Evolutionary conservation across 2,329 filamentous ascomycete genomes (phyloP).

Genomic region (Diaporthe vaccinii): DNA sequence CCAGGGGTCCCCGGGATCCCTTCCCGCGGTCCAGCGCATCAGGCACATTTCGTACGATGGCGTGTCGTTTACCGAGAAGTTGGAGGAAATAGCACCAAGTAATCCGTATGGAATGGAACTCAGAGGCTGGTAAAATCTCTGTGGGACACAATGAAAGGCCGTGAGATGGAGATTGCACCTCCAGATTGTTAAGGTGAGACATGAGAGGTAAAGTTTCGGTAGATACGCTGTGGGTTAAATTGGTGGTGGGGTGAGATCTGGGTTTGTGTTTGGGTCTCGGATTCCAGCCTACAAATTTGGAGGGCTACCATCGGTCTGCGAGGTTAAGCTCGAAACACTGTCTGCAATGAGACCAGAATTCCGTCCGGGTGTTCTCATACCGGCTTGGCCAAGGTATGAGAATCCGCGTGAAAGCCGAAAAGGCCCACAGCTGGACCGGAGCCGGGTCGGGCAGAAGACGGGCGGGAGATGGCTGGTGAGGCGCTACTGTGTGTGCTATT

Average conservation of each 20-base stretch:
- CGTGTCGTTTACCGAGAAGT: not conserved
- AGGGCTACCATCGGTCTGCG: not conserved
- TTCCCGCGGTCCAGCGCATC: not conserved
- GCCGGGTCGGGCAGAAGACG: conserved; percentile 14
- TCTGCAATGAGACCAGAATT: not conserved
- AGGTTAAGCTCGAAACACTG: not conserved
- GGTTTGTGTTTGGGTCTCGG: not conserved
- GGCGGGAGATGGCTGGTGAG: conserved; percentile 17
- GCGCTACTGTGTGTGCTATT: conserved; percentile 44
- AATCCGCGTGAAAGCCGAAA: conserved; percentile 3
- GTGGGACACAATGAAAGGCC: not conserved
- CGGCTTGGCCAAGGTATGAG: conserved; percentile 27
- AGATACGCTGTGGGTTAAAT: not conserved
- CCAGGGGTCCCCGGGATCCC: too few relatives aligned
- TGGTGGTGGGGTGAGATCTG: not conserved
- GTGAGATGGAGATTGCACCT: not conserved
- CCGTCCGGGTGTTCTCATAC: conserved; percentile 19
- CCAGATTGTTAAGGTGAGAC: not conserved
- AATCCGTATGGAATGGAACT: not conserved
- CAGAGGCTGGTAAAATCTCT: not conserved
- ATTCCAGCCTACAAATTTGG: not conserved
- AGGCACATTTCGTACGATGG: not conserved
- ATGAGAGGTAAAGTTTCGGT: not conserved
- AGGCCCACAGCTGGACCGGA: conserved; percentile 17
- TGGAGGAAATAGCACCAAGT: not conserved